A percentile compares a stretch with the other conserved stretches of the same genome.
These are phyloP conservation scores for Phytophthora palmivora DNA, from an alignment of 352 stramenopile species.

Conservation along the genomic window DNA sequence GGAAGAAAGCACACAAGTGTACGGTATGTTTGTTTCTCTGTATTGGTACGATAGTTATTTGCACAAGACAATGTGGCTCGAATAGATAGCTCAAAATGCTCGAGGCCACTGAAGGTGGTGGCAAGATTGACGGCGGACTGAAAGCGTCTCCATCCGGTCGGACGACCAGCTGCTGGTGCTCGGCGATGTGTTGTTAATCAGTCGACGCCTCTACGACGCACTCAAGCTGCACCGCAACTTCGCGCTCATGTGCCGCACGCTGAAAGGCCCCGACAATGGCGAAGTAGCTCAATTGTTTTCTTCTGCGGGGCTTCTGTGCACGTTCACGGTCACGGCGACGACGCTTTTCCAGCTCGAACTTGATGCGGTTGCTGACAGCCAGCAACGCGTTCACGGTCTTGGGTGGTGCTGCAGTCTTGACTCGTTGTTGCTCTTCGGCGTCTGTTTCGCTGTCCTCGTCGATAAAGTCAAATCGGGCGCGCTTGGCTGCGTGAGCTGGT, in stretches of 20 bases:
- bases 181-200: conserved; percentile 24
- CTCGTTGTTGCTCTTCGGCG: conserved; percentile 35
- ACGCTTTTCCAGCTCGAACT: conserved; percentile 76
- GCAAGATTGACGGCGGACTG: conserved; percentile 9
- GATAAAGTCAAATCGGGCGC: conserved; percentile 65
- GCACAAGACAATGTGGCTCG: conserved; percentile 45
- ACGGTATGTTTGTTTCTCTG: conserved; percentile 40
- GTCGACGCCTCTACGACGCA: conserved; percentile 44
- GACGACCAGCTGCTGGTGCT: conserved; percentile 32
- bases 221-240: conserved; percentile 51
- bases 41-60: conserved; percentile 56
- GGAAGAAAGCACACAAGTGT: conserved; percentile 1
- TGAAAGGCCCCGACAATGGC: conserved; percentile 85
- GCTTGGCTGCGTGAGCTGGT: conserved; percentile 63
- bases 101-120: conserved; percentile 12
- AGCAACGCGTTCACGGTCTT: conserved; percentile 64
- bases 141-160: conserved; percentile 5
- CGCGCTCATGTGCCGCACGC: conserved; percentile 72
- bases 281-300: conserved; percentile 82
- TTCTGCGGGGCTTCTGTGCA: conserved; percentile 53
- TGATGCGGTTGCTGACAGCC: conserved; percentile 74
- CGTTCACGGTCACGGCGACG: conserved; percentile 58
- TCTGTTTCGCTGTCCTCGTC: conserved; percentile 28
- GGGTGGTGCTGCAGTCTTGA: conserved; percentile 26
- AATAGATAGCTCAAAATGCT: conserved; percentile 53